Evolutionary conservation across 2,329 filamentous ascomycete species (phyloP).

Genomic region (Xylariaceae sp.): DNA sequence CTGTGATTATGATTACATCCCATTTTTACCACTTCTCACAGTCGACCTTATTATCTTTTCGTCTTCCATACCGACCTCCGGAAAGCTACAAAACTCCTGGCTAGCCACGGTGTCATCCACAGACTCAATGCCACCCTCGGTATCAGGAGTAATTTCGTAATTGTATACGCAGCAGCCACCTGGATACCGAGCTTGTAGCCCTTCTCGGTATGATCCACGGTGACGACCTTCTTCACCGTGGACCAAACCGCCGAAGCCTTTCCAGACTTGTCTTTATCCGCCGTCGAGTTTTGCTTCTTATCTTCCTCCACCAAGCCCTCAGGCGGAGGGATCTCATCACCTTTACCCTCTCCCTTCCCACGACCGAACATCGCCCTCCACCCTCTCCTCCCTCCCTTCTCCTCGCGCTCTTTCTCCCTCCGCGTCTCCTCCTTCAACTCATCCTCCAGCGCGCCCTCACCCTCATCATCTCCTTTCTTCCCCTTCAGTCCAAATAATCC

Average conservation of each 20-base stretch:
- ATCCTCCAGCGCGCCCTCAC: conserved; percentile 25
- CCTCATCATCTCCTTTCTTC: conserved; percentile 16
- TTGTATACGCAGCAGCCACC: conserved; percentile 83
- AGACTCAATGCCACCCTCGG: conserved; percentile 72
- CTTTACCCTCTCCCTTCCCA: conserved; percentile 21
- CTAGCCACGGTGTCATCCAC: conserved; percentile 92
- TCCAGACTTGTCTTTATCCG: conserved; percentile 9
- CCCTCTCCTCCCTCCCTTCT: conserved; percentile 7
- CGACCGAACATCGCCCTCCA: conserved; percentile 14
- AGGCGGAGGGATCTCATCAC: conserved; percentile 22
- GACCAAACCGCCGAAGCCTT: conserved; percentile 20
- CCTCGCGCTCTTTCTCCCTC: conserved; percentile 30
- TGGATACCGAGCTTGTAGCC: conserved; percentile 56
- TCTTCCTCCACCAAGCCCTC: conserved; percentile 32
- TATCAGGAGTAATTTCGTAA: conserved; percentile 83
- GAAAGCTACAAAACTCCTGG: conserved; percentile 54
- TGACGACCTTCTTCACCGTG: conserved; percentile 24
- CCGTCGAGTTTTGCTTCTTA: conserved; percentile 8
- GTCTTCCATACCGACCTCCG: conserved; percentile 24
- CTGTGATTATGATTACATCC: too few relatives aligned
- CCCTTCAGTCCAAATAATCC: conserved; percentile 70
- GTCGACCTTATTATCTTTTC: too few relatives aligned
- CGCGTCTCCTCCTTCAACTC: conserved; percentile 24
- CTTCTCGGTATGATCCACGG: conserved; percentile 27
- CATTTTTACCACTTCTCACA: too few relatives aligned